Conservation (phyloP, 768 basidiomycete species). For the Clitopilus passeckerianus region DNA sequence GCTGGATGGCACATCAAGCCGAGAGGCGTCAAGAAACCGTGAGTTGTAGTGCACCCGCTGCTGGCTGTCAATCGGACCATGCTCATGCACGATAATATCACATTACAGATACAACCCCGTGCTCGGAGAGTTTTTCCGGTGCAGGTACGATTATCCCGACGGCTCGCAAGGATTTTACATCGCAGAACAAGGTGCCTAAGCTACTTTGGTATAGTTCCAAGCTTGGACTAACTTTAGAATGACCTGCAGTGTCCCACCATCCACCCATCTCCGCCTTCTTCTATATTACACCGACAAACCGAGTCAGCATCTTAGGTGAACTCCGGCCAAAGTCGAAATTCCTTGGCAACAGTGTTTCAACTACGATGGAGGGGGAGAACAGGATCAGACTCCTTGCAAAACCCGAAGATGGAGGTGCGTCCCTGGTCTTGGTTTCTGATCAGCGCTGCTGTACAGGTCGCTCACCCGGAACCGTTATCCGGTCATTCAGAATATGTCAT, state of each 20-base stretch:
- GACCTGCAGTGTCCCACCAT: constrained; percentile 81
- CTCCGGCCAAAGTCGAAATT: constrained; percentile 94
- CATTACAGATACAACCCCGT: constrained; percentile 85
- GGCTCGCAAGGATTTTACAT: constrained; percentile 93
- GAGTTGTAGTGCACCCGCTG: constrained; percentile 19
- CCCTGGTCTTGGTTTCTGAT: constrained; percentile 19
- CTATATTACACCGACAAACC: constrained; percentile 90
- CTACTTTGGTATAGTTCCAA: neutral
- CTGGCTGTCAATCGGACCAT: neutral
- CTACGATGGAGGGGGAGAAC: constrained; percentile 95
- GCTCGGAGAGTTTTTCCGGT: constrained; percentile 97
- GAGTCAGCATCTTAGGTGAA: constrained; percentile 84
- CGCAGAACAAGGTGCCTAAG: constrained; percentile 78
- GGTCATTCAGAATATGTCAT: constrained; percentile 66
- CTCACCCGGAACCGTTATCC: neutral
- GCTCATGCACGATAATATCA: constrained; percentile 1
- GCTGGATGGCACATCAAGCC: constrained; percentile 99
- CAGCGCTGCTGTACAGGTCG: neutral
- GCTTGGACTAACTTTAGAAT: neutral
- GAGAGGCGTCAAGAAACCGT: constrained; percentile 99
- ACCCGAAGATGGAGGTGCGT: constrained; percentile 79
- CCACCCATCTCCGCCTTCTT: constrained; percentile 94
- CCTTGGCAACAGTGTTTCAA: constrained; percentile 94
- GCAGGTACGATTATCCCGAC: constrained; percentile 88
- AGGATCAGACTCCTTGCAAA: constrained; percentile 77